A percentile compares a stretch with the other conserved stretches of the same genome.
These are phyloP conservation scores for Tylopilus sp. DNA, from an alignment of 768 basidiomycete genomes.

Conservation along the genomic window DNA sequence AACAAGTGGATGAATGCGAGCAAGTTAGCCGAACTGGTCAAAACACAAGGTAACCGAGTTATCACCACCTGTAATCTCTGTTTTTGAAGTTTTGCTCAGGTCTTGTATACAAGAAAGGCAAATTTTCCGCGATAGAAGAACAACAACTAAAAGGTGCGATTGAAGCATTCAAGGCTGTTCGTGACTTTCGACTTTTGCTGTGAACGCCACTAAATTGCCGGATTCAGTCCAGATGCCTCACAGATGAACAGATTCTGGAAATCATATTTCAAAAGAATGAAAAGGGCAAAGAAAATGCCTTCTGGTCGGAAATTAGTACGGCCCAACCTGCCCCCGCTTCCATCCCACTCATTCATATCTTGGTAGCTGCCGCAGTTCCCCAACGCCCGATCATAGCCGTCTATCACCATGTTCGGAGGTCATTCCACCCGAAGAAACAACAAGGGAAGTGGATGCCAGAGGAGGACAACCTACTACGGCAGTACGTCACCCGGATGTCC, in stretches of 20 bases:
- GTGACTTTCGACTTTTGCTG: slow-evolving; percentile 21
- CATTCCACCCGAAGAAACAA: slow-evolving; percentile 62
- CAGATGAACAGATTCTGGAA: slow-evolving; percentile 52
- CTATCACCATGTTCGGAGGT: slow-evolving; percentile 75
- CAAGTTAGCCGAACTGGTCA: slow-evolving; percentile 66
- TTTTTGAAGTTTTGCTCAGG: slow-evolving; percentile 39
- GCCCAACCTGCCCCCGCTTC: slow-evolving; percentile 20
- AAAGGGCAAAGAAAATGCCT: slow-evolving; percentile 57
- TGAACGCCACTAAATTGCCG: slow-evolving; percentile 2
- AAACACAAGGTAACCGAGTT: slow-evolving; percentile 52
- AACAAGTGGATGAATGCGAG: slow-evolving; percentile 75
- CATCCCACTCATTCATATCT: slow-evolving; percentile 7
- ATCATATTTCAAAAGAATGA: slow-evolving; percentile 68
- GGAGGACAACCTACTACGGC: slow-evolving; percentile 61
- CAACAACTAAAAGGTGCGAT: slow-evolving; percentile 63
- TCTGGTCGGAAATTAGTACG: slow-evolving; percentile 82
- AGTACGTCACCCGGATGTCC: slow-evolving; percentile 40
- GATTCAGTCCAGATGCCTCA: slow-evolving; percentile 47
- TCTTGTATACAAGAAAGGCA: slow-evolving; percentile 84
- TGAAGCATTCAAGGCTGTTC: slow-evolving; percentile 55
- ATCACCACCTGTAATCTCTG: background rate
- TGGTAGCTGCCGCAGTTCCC: slow-evolving; percentile 62
- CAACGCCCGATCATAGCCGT: slow-evolving; percentile 79
- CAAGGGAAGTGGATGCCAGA: slow-evolving; percentile 67
- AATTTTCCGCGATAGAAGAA: slow-evolving; percentile 79